These are phyloP conservation scores for Candida labiduridarum DNA, from an alignment of 1,139 yeast genomes.

Conservation along the genomic window DNA sequence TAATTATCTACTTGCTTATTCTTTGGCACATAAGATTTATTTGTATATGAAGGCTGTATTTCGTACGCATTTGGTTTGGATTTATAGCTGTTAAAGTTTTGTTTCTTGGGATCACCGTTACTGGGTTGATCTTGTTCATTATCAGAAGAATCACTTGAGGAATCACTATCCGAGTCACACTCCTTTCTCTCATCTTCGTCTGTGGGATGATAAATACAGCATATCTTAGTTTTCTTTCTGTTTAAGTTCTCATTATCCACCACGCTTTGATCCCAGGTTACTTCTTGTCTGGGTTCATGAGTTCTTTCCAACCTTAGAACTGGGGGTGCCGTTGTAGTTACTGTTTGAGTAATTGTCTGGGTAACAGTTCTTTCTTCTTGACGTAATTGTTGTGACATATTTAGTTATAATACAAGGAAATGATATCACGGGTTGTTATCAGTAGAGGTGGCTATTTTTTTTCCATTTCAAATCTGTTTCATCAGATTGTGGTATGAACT, in stretches of 20 bases:
- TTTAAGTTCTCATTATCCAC: constrained; percentile 87
- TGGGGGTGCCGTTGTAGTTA: constrained; percentile 13
- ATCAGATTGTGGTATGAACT: not conserved
- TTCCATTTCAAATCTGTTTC: not conserved
- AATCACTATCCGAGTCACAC: constrained; percentile 31
- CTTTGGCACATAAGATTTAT: constrained; percentile 21
- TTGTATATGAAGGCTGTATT: constrained; percentile 60
- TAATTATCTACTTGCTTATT: not conserved
- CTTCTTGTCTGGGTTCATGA: constrained; percentile 43
- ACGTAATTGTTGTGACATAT: constrained; percentile 3
- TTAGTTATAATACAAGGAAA: not conserved
- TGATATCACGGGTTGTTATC: not conserved
- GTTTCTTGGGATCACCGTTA: not conserved
- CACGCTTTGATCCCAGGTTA: constrained; percentile 83
- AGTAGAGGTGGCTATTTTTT: not conserved
- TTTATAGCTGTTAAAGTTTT: not conserved
- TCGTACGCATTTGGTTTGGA: constrained; percentile 70
- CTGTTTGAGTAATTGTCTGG: constrained; percentile 7
- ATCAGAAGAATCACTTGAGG: constrained; percentile 44
- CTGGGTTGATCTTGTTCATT: constrained; percentile 29
- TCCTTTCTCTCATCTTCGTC: constrained; percentile 67
- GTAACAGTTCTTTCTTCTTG: not conserved
- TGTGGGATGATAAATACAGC: constrained; percentile 90
- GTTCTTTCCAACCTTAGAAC: constrained; percentile 12
- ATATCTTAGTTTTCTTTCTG: constrained; percentile 85